Evolutionary conservation across 257 asterid species (phyloP).

Genomic region (Petunia secreta): DNA sequence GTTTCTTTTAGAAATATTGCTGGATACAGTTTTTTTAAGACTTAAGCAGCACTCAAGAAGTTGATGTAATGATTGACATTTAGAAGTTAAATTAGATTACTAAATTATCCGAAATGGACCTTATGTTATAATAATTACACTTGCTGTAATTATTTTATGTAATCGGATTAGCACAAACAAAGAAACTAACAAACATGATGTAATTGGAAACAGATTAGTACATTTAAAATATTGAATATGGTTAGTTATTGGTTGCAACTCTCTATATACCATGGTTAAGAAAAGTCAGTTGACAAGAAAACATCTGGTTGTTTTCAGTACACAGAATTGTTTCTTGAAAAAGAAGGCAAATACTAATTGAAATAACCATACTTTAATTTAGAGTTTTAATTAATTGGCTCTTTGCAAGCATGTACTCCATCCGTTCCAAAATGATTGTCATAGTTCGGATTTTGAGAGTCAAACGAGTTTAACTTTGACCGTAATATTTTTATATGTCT

Average conservation of each 20-base stretch:
- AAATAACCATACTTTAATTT: not conserved
- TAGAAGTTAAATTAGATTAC: not conserved
- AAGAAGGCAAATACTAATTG: not conserved
- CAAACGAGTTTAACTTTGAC: too few relatives aligned
- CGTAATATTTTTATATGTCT: too few relatives aligned
- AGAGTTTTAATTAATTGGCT: too few relatives aligned
- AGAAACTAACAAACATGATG: slow-evolving; percentile 15
- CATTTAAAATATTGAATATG: too few relatives aligned
- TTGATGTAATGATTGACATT: not conserved
- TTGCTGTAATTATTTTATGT: not conserved
- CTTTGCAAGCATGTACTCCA: not conserved
- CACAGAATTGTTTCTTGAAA: not conserved
- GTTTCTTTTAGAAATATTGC: not conserved
- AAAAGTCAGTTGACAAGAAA: not conserved
- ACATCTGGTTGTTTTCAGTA: slow-evolving; percentile 1
- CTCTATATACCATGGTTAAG: not conserved
- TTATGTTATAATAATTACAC: not conserved
- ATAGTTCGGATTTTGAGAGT: too few relatives aligned
- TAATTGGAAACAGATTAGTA: not conserved
- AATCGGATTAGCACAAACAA: not conserved
- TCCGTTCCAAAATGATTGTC: too few relatives aligned
- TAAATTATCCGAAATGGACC: not conserved
- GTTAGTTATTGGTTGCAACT: slow-evolving; percentile 14
- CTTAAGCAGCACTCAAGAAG: not conserved
- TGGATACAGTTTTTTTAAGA: not conserved